phyloP scores from a whole-genome alignment of 352 stramenopile species.

The Globisporangium splendens region DNA sequence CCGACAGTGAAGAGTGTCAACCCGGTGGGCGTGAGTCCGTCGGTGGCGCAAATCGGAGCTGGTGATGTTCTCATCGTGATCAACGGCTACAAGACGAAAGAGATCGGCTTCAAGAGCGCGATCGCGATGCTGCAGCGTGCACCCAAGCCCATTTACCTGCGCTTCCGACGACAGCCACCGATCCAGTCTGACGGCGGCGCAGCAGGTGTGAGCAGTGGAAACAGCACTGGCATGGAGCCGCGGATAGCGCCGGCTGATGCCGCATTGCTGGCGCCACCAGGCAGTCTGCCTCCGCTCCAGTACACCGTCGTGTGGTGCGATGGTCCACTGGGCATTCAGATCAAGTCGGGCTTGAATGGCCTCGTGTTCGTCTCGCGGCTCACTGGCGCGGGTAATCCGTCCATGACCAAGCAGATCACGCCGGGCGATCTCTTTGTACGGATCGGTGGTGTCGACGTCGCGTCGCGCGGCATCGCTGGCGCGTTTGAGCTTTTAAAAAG shows the following conservation, averaged over 20 bases:
- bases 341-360: slow-evolving; percentile 60
- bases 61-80: slow-evolving; percentile 72
- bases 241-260: slow-evolving; percentile 5
- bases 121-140: slow-evolving; percentile 72
- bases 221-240: neutral
- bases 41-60: slow-evolving; percentile 59
- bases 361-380: slow-evolving; percentile 72
- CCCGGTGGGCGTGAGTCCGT: slow-evolving; percentile 46
- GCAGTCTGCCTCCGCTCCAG: slow-evolving; percentile 28
- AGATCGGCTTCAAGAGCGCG: slow-evolving; percentile 77
- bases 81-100: slow-evolving; percentile 67
- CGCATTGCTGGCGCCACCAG: slow-evolving; percentile 1
- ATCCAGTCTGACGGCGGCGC: slow-evolving; percentile 6
- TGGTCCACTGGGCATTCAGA: slow-evolving; percentile 78
- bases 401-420: slow-evolving; percentile 46
- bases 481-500: slow-evolving; percentile 77
- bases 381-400: slow-evolving; percentile 54
- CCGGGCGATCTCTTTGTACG: slow-evolving; percentile 75
- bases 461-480: slow-evolving; percentile 60
- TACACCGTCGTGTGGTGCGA: slow-evolving; percentile 78
- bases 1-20: slow-evolving; percentile 71
- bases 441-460: slow-evolving; percentile 68
- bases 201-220: neutral
- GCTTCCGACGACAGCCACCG: slow-evolving; percentile 40
- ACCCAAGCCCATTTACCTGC: slow-evolving; percentile 71